These are phyloP conservation scores for Globisporangium apiculatum DNA, from an alignment of 352 stramenopile genomes.

Conservation along the genomic window DNA sequence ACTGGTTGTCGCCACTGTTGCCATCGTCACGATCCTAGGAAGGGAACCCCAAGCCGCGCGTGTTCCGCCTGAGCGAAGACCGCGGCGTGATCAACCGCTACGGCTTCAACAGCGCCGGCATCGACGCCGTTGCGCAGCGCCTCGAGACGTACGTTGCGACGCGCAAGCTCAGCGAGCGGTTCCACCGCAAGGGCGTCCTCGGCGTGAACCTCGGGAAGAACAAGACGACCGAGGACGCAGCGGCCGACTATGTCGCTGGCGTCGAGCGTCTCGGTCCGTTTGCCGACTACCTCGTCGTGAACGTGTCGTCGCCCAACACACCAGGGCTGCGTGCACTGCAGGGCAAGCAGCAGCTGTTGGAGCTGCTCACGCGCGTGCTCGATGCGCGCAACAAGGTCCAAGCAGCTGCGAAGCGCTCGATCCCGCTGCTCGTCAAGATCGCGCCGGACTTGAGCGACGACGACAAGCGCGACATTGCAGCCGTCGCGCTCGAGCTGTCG, in stretches of 20 bases:
- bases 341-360: conserved; percentile 74
- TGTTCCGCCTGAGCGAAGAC: conserved; percentile 95
- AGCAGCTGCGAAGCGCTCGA: conserved; percentile 38
- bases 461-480: conserved; percentile 94
- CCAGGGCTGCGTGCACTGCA: conserved; percentile 79
- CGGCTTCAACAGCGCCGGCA: conserved; percentile 95
- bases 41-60: conserved; percentile 94
- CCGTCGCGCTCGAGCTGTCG: conserved; percentile 76
- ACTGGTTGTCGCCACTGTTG: conserved; percentile 11
- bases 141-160: conserved; percentile 53
- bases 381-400: conserved; percentile 60
- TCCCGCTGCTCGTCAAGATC: conserved; percentile 97
- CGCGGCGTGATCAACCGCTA: conserved; percentile 97
- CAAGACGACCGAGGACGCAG: conserved; percentile 85
- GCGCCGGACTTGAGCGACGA: conserved; percentile 93
- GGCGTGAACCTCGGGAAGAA: conserved; percentile 99
- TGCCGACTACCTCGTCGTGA: conserved; percentile 98
- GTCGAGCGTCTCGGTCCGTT: conserved; percentile 90
- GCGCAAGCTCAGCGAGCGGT: conserved; percentile 20
- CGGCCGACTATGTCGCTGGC: conserved; percentile 87
- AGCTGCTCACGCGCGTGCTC: conserved; percentile 66
- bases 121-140: conserved; percentile 67
- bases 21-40: conserved; percentile 8
- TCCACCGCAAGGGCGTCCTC: conserved; percentile 77
- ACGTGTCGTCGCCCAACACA: conserved; percentile 96